phyloP scores from a whole-genome alignment of 768 basidiomycete genomes.

The Tulasnella sp. region DNA sequence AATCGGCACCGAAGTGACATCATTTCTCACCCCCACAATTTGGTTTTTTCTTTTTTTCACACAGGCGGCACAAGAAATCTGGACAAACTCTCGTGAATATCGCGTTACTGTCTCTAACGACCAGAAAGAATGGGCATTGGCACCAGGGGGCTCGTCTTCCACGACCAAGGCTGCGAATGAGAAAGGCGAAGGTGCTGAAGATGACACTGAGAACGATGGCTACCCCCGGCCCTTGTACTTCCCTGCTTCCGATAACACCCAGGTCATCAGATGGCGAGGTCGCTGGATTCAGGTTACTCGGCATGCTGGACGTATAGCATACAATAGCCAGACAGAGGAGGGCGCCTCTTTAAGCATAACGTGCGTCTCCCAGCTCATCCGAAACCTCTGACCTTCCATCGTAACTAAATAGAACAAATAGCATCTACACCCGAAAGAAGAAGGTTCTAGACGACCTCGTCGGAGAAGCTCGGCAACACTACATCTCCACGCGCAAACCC shows the following conservation, averaged over 20 bases:
- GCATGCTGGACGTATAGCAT: background rate
- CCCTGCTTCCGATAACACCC: slow-evolving; percentile 18
- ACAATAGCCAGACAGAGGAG: background rate
- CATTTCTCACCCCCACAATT: background rate
- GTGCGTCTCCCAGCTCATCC: background rate
- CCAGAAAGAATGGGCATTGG: slow-evolving; percentile 1
- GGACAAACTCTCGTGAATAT: slow-evolving; percentile 27
- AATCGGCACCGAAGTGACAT: background rate
- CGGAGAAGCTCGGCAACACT: slow-evolving; percentile 12
- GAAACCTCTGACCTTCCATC: no score
- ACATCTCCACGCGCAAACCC: slow-evolving; percentile 3
- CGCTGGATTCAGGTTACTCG: slow-evolving; percentile 14
- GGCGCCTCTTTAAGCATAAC: background rate
- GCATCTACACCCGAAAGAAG: slow-evolving; percentile 12
- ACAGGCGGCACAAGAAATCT: slow-evolving; percentile 24
- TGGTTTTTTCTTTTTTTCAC: background rate
- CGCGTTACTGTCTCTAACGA: slow-evolving; percentile 16
- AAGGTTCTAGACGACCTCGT: slow-evolving; percentile 11
- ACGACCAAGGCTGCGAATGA: background rate
- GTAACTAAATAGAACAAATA: background rate
- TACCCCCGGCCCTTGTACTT: slow-evolving; percentile 12
- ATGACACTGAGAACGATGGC: background rate
- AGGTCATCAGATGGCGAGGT: slow-evolving; percentile 20
- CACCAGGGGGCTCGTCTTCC: slow-evolving; percentile 16
- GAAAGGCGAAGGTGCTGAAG: background rate